phyloP scores from a whole-genome alignment of 2,329 filamentous ascomycete species.

The Penicillium hordei region DNA sequence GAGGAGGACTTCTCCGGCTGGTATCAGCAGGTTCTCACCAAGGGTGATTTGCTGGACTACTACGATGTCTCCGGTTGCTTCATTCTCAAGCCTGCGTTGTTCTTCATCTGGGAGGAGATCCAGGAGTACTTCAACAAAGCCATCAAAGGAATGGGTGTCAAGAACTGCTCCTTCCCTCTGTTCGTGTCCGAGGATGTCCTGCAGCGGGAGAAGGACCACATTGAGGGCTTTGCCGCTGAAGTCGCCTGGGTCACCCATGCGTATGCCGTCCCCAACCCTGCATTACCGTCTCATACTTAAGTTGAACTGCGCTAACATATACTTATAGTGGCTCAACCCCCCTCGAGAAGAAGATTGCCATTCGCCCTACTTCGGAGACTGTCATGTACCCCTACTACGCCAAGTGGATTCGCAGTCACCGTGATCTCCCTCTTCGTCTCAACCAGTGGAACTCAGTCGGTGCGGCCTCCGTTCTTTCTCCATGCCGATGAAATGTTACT shows the following conservation, averaged over 20 bases:
- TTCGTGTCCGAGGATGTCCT: conserved; percentile 92
- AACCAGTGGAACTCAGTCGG: conserved; percentile 97
- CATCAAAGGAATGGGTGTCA: conserved; percentile 88
- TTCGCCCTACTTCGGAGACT: conserved; percentile 68
- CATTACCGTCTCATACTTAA: not conserved
- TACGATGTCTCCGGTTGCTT: conserved; percentile 98
- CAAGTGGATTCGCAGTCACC: conserved; percentile 95
- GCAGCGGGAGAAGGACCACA: conserved; percentile 84
- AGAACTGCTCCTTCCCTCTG: conserved; percentile 95
- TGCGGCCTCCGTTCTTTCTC: not conserved
- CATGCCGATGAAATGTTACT: not conserved
- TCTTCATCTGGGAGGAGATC: conserved; percentile 68
- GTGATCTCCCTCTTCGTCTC: conserved; percentile 87
- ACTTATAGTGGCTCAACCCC: conserved; percentile 77
- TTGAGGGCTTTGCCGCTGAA: conserved; percentile 92
- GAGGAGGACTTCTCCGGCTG: conserved; percentile 84
- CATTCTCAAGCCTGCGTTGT: conserved; percentile 75
- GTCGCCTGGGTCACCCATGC: conserved; percentile 55
- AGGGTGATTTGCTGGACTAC: conserved; percentile 97
- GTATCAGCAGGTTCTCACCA: conserved; percentile 97
- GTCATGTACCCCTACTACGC: conserved; percentile 97
- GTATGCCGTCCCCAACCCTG: conserved; percentile 28
- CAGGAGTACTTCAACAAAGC: conserved; percentile 58
- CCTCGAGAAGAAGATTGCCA: conserved; percentile 75
- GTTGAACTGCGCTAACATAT: conserved; percentile 8